Conservation (phyloP, 768 basidiomycete species). For the Neoboletus brunneissimus region DNA sequence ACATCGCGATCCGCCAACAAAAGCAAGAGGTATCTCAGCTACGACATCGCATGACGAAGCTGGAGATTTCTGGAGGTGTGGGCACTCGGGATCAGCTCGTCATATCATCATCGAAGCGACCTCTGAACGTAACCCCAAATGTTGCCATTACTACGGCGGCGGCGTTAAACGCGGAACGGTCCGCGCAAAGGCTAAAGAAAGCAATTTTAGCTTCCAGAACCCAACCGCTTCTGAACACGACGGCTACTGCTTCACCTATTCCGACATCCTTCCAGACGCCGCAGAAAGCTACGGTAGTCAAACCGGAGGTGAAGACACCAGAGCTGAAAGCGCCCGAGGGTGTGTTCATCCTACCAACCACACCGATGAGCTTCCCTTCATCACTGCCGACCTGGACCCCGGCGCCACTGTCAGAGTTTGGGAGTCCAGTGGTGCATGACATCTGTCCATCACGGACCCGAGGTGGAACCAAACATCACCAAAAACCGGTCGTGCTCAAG, state of each 20-base stretch:
- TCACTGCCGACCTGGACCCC: slow-evolving; percentile 25
- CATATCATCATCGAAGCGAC: slow-evolving; percentile 37
- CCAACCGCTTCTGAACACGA: slow-evolving; percentile 65
- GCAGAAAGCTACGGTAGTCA: slow-evolving; percentile 21
- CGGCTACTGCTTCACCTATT: slow-evolving; percentile 31
- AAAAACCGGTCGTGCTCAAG: slow-evolving; percentile 34
- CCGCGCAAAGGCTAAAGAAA: slow-evolving; percentile 66
- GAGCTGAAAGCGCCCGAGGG: slow-evolving; percentile 2
- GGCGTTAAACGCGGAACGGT: slow-evolving; percentile 77
- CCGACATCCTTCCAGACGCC: slow-evolving; percentile 30
- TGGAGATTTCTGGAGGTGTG: slow-evolving; percentile 38
- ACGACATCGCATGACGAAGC: slow-evolving; percentile 48
- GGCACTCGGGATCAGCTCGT: slow-evolving; percentile 41
- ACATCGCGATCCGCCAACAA: slow-evolving; percentile 64
- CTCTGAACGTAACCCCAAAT: slow-evolving; percentile 53
- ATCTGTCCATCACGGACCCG: slow-evolving; percentile 25
- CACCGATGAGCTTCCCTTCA: slow-evolving; percentile 25
- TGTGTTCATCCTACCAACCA: slow-evolving; percentile 12
- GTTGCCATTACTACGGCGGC: slow-evolving; percentile 76
- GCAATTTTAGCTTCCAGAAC: slow-evolving; percentile 59
- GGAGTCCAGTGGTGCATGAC: slow-evolving; percentile 10
- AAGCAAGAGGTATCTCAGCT: slow-evolving; percentile 51
- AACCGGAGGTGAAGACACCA: neutral
- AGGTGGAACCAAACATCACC: slow-evolving; percentile 32
- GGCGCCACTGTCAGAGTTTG: slow-evolving; percentile 15